Evolutionary conservation across 139 green algal genomes (phyloP), one percentile per base, ranked within the genome.

Genomic region (Tetradesmus obliquus): DNA sequence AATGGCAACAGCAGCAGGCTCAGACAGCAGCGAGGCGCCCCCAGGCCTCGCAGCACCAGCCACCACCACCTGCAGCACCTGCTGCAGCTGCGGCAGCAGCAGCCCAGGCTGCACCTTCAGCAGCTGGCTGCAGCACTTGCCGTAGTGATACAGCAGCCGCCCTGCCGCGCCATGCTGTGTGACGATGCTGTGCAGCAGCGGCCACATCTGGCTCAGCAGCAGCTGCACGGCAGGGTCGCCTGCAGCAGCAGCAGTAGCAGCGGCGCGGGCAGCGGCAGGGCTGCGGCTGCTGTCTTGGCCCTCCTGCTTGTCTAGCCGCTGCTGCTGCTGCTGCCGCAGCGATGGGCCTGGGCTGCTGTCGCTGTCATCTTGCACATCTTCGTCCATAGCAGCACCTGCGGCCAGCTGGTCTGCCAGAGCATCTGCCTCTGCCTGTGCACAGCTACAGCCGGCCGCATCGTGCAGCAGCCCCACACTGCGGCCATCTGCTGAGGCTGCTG

Each of bases 51-150:
- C 15, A 15, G 69, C 19, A 9, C 53, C 55, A 15, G 45, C 55
- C 20, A 76, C 87, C 66, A 45, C 55, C 51, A 76, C 55, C 57
- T 79, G 55, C 76, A 91, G 87, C 69, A 91, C 53, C 87, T 86
- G 87, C 87, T 85, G 87, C 55, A 86, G 87, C 55, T 53, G 74
- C 15, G 74, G 74, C 55, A 91, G 24, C 74, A 91, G 74, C 87
- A 86, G 17, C 20, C 55, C 32, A 8, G 87, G 87, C 7, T 85
- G 55, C 13, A 86, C 19, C n/a, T 71, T 69, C 55, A 91, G 76
- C 76, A 91, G 55, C 74, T 22, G 51, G 22, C 71, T 79, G 76
- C 74, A 86, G 55, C 74, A 76, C 87, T 86, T 91, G 22, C 53
- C 76, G 79, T 91, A 86, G 4, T 91, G 87, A 3, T 86, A 53